Percentiles rank a stretch among this genome's conserved stretches.
Conservation (phyloP, 305 asterid genomes). For the Fraxinus paxiana region DNA sequence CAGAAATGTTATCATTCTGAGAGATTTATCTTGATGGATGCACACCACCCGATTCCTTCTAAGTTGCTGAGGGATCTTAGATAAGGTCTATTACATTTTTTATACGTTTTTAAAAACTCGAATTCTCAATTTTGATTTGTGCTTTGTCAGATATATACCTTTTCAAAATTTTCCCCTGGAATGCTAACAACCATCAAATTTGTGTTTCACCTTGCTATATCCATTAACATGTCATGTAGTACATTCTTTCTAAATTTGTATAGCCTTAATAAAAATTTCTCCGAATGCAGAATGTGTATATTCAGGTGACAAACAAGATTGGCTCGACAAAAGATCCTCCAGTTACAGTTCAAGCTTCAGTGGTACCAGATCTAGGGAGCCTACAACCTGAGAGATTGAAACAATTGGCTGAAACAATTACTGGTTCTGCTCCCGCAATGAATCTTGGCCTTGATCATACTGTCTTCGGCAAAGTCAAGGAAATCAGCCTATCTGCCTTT, state of each 20-base stretch:
- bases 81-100: neutral
- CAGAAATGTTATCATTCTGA: neutral
- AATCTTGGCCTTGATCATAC: conserved; percentile 88
- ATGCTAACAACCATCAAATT: neutral
- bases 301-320: conserved; percentile 57
- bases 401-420: conserved; percentile 65
- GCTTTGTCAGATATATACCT: neutral
- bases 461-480: conserved; percentile 82
- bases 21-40: neutral
- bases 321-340: conserved; percentile 89
- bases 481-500: conserved; percentile 65
- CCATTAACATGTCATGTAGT: neutral
- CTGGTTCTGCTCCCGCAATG: conserved; percentile 39
- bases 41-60: neutral
- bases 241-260: neutral
- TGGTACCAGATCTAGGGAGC: conserved; percentile 47
- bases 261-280: neutral
- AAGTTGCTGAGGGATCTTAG: neutral
- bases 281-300: conserved; percentile 48
- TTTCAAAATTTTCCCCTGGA: neutral
- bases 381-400: conserved; percentile 60
- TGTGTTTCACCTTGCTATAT: neutral
- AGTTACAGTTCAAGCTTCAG: conserved; percentile 67
- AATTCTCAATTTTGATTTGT: neutral
- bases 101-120: neutral